Conservation (phyloP, 257 asterid genomes). For the Oldenlandia corymbosa region DNA sequence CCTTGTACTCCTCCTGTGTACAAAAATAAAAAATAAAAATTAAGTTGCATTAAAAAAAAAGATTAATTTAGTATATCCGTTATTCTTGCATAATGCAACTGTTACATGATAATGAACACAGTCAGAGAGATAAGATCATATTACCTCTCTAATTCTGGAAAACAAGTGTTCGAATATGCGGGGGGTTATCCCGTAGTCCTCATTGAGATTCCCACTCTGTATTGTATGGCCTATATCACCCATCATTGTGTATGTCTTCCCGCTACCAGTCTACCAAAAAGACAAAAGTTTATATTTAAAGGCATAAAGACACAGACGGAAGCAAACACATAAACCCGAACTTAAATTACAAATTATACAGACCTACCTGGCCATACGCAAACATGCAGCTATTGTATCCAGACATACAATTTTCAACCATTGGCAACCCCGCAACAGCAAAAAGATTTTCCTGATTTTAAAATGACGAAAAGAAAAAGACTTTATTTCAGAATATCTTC, state of each 20-base stretch:
- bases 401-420: slow-evolving; percentile 91
- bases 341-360: slow-evolving; percentile 6
- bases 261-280: slow-evolving; percentile 76
- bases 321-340: slow-evolving; percentile 8
- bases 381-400: slow-evolving; percentile 94
- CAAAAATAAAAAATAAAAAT: slow-evolving; percentile 8
- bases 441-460: slow-evolving; percentile 75
- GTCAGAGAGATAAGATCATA: slow-evolving; percentile 7
- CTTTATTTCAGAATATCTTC: background rate
- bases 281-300: background rate
- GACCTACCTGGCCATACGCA: slow-evolving; percentile 84
- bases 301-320: background rate
- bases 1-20: slow-evolving; percentile 67
- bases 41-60: slow-evolving; percentile 9
- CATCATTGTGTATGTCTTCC: slow-evolving; percentile 89
- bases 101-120: slow-evolving; percentile 1
- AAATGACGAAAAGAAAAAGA: slow-evolving; percentile 19
- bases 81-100: slow-evolving; percentile 10
- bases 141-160: slow-evolving; percentile 69
- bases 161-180: slow-evolving; percentile 72
- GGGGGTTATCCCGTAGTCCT: slow-evolving; percentile 74
- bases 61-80: no score
- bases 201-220: slow-evolving; percentile 48
- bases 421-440: slow-evolving; percentile 75
- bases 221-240: slow-evolving; percentile 60